Percentiles rank a stretch among this genome's conserved stretches.
Conservation (phyloP, 2,329 filamentous ascomycete species). For the Fusarium hainanense region DNA sequence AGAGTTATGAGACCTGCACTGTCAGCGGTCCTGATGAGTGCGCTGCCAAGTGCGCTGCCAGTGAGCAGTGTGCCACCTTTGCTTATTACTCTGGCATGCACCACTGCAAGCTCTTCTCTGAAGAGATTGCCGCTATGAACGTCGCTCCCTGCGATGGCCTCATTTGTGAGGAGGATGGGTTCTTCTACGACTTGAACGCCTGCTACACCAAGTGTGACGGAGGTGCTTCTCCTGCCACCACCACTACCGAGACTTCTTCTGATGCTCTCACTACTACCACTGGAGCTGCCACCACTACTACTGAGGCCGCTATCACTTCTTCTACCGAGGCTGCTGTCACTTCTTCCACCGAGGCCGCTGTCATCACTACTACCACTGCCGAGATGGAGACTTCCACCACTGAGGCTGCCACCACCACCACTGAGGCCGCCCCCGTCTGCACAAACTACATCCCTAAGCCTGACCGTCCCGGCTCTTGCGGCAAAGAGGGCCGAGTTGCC, state of each 20-base stretch:
- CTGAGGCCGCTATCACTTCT: background rate
- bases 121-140: background rate
- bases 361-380: background rate
- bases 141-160: background rate
- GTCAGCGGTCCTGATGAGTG: background rate
- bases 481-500: conserved; percentile 18
- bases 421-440: conserved; percentile 19
- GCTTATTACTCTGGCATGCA: background rate
- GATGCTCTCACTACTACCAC: background rate
- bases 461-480: conserved; percentile 11
- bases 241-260: background rate
- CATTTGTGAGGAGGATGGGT: background rate
- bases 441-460: conserved; percentile 9
- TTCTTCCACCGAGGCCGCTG: background rate
- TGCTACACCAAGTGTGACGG: conserved; percentile 14
- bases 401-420: conserved; percentile 12
- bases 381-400: conserved; percentile 2
- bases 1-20: background rate
- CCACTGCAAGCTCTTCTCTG: background rate
- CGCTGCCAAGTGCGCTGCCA: background rate
- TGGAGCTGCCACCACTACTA: background rate
- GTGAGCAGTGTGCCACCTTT: background rate
- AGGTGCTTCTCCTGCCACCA: conserved; percentile 5
- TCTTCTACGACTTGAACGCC: background rate
- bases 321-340: background rate